Percentiles rank a stretch among this genome's conserved stretches.
Conservation (phyloP, 768 basidiomycete genomes). For the Rhodosporidiobolus sp. region DNA sequence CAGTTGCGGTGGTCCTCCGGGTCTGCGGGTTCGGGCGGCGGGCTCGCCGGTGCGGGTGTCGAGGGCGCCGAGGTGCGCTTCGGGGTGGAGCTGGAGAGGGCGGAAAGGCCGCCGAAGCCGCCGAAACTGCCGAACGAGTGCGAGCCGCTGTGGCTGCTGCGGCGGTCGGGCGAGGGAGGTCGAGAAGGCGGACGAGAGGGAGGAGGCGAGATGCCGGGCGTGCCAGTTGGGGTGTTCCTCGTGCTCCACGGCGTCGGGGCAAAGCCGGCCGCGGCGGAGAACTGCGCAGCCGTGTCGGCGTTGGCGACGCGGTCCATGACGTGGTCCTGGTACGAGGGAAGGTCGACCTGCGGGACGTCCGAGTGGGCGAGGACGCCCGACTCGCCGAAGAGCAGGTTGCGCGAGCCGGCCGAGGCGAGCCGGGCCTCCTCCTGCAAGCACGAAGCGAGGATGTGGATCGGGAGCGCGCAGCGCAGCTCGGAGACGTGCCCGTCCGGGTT, state of each 20-base stretch:
- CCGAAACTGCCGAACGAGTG: constrained; percentile 40
- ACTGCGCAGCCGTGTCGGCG: constrained; percentile 45
- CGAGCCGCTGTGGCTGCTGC: constrained; percentile 42
- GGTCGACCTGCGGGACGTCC: constrained; percentile 62
- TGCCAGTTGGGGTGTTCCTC: constrained; percentile 23
- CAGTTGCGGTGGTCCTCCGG: constrained; percentile 57
- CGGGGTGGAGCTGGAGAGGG: constrained; percentile 12
- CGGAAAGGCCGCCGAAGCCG: constrained; percentile 29
- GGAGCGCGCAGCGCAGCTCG: constrained; percentile 90
- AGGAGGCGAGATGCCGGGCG: constrained; percentile 32
- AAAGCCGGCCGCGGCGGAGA: constrained; percentile 30
- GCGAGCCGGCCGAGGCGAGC: constrained; percentile 66
- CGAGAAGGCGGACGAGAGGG: constrained; percentile 33
- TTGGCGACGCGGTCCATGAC: constrained; percentile 75
- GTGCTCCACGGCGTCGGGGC: constrained; percentile 38
- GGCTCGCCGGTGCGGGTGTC: neutral
- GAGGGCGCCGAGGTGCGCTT: constrained; percentile 4
- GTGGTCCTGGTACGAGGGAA: constrained; percentile 86
- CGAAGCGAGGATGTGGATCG: constrained; percentile 75
- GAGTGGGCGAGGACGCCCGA: constrained; percentile 48
- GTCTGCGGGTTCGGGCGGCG: constrained; percentile 1
- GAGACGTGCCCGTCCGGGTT: constrained; percentile 90
- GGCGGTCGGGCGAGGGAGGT: constrained; percentile 24
- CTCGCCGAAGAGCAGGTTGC: constrained; percentile 64
- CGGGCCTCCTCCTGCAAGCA: constrained; percentile 72